Evolutionary conservation across 1,284 basidiomycete species (phyloP).

Genomic region (Trametes pubescens): DNA sequence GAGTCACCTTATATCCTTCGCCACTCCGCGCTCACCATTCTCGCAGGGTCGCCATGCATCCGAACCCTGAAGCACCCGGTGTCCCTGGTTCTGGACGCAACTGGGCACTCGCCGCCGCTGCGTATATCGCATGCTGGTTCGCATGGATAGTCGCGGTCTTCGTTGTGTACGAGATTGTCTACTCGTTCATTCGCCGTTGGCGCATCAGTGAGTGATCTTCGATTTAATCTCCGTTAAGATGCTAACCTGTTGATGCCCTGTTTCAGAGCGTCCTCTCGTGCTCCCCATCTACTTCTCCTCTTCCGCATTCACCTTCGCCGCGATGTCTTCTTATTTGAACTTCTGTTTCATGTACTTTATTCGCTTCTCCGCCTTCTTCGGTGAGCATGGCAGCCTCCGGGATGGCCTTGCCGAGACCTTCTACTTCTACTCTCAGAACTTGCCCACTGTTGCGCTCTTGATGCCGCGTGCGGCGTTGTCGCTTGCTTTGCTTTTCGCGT

Average conservation of each 20-base stretch:
- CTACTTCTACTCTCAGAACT: slow-evolving; percentile 82
- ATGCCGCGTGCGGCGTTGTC: slow-evolving; percentile 82
- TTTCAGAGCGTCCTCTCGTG: slow-evolving; percentile 78
- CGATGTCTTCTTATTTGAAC: slow-evolving; percentile 79
- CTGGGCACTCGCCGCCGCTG: slow-evolving; percentile 81
- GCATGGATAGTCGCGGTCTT: slow-evolving; percentile 81
- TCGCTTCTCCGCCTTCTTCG: slow-evolving; percentile 69
- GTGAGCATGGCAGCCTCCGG: slow-evolving; percentile 60
- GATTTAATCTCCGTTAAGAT: slow-evolving; percentile 11
- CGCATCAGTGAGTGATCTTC: slow-evolving; percentile 73
- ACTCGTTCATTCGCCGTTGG: slow-evolving; percentile 84
- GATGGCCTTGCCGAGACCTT: slow-evolving; percentile 81
- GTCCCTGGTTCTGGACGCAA: slow-evolving; percentile 73
- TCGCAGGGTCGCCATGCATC: slow-evolving; percentile 70
- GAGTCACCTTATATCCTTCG: slow-evolving; percentile 46
- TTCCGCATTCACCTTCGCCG: slow-evolving; percentile 74
- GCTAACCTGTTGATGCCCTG: slow-evolving; percentile 14
- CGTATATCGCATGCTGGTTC: slow-evolving; percentile 81
- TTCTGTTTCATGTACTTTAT: slow-evolving; percentile 86
- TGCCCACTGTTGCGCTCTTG: slow-evolving; percentile 77
- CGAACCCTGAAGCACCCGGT: slow-evolving; percentile 70
- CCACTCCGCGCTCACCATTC: slow-evolving; percentile 25
- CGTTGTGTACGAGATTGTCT: slow-evolving; percentile 81
- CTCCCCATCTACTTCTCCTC: slow-evolving; percentile 85
- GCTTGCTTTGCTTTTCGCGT: slow-evolving; percentile 73